Evolutionary conservation across 805 yeast species (phyloP), one percentile per base, ranked within the genome.

Genomic region (Naumovozyma castellii): DNA sequence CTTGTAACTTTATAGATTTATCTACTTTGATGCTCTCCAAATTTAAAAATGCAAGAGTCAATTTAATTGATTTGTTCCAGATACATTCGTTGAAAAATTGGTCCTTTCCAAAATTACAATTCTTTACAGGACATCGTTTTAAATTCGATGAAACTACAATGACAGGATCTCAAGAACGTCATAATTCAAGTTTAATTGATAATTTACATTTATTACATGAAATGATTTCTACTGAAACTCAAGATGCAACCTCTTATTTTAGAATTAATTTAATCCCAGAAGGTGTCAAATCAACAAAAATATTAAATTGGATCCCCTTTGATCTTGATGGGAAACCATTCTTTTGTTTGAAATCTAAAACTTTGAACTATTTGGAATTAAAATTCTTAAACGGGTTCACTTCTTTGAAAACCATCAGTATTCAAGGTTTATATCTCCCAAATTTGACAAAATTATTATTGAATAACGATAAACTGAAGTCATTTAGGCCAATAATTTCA

Each of bases 51-150:
- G 36, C 38, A 12, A 27, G 34, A n/a, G 42, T 47, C 13, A 39
- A 44, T 8, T 35, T 54, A 18, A 43, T 40, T 32, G 31, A 37
- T 16, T 37, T 47, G 13, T 55, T 55, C 35, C 36, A 44, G 19
- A 22, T 57, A 9, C 56, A 57, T 36, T 55, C 59, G 2, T 46
- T 54, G 18, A 38, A 45, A n/a, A 50, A 53, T 37, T 55, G 60
- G 59, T 12, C 34, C 6, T 32, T 55, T 30, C 56, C 54, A 10
- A 40, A 40, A 13, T 35, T 55, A 1, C 37, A 28, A 16, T 18
- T 32, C 20, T 55, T 54, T 36, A 37, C 54, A 12, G 62, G 60
- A 3, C 58, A 57, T 36, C 37, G 50, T 6, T 50, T 55, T 34
- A 48, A 48, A 39, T 53, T 44, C 37, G 51, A 53, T 36, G 47